Base-by-base conservation (phyloP, 2,329 filamentous ascomycete genomes). In the Rutstroemia sp. region DNA sequence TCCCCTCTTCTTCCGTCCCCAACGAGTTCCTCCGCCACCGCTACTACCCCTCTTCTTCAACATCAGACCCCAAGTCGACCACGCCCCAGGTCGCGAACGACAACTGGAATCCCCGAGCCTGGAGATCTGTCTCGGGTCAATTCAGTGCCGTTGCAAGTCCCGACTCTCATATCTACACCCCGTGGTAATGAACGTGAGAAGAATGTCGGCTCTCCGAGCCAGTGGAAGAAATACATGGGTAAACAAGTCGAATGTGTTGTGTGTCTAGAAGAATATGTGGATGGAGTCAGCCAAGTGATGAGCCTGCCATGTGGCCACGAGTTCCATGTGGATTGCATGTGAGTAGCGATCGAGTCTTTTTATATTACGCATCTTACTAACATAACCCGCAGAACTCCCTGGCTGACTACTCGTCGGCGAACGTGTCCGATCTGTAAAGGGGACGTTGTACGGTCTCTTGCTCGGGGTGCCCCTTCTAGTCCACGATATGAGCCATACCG, bases 371-470 rank as follows among this genome's bases (percentile, higher is more conserved):
- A 30, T 17, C 49, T 49, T 12, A 48, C 58, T 64, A 58, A 63
- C 48, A 45, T 16, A 42, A 12, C 34, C 25, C 17, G 4, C 49
- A 96, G 91, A 69, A 97, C 94, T 4, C 94, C 94, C 2, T 99
- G 94, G 94, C 77, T 99, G 52, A 96, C 92, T 0, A 97, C 92
- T 16, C 86, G 92, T 49, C 87, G 94, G 61, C 86, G 94, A 61
- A 99, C 94, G n/a, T 99, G 94, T 67, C 94, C 94, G 0, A 97
- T 99, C 59, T 99, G 94, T 76, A 99, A 99, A 75, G 91, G 92
- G 49, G 94, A 99, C 69, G 94, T 99, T 38, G 92, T 99, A 16
- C 76, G 81, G 30, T 84, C 81, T 8, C 71, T 90, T 61, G 79
- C 83, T 17, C 77, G 75, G 54, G 66, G 65, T 19, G 65, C 65